Conservation (phyloP, 495 filamentous ascomycete species). For the Halenospora varia region DNA sequence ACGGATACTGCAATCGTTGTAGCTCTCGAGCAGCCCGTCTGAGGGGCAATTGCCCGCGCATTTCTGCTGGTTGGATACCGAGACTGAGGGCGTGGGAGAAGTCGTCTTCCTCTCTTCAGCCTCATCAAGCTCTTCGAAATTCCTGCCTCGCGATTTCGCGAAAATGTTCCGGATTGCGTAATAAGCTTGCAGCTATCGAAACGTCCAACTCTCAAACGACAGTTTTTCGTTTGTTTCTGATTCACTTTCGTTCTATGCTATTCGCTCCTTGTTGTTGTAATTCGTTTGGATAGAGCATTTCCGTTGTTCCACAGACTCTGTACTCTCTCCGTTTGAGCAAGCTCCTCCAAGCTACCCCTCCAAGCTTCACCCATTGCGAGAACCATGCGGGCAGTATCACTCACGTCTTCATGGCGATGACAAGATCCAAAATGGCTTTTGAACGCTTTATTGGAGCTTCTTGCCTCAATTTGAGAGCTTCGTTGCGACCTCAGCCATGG, state of each 20-base stretch:
- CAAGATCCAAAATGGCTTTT: slow-evolving; percentile 18
- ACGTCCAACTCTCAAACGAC: background rate
- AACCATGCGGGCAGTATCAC: slow-evolving; percentile 16
- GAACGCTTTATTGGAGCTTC: slow-evolving; percentile 16
- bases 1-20: slow-evolving; percentile 14
- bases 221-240: background rate
- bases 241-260: background rate
- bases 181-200: slow-evolving; percentile 11
- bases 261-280: too few species aligned
- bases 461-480: slow-evolving; percentile 15
- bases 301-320: too few species aligned
- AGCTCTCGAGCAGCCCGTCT: slow-evolving; percentile 16
- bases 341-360: slow-evolving; percentile 18
- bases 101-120: background rate
- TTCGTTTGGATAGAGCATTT: too few species aligned
- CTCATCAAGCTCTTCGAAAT: background rate
- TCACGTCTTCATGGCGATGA: slow-evolving; percentile 8
- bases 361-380: background rate
- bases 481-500: slow-evolving; percentile 15
- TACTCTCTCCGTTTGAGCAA: too few species aligned
- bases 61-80: slow-evolving; percentile 11
- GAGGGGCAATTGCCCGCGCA: slow-evolving; percentile 24
- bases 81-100: background rate
- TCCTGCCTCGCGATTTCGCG: background rate
- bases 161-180: slow-evolving; percentile 15